Evolutionary conservation across 208 protist species (phyloP).

Genomic region (Endotrypanum monterogeii): DNA sequence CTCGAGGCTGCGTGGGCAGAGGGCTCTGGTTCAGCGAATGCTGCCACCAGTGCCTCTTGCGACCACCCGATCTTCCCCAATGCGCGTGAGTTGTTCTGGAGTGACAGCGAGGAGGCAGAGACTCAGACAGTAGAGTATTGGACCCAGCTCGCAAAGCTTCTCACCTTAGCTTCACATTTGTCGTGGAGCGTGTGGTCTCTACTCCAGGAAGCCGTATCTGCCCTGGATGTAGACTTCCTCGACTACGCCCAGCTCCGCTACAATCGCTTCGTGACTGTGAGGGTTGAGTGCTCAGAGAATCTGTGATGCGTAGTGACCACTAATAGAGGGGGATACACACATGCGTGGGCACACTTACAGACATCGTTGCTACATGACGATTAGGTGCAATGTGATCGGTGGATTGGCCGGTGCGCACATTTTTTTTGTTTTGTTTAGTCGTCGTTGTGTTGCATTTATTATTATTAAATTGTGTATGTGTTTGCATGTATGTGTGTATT

Average conservation of each 20-base stretch:
- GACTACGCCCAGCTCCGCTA: constrained; percentile 73
- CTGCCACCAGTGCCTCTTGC: background rate
- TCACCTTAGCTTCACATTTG: constrained; percentile 83
- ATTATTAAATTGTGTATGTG: too few species aligned
- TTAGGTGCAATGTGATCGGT: background rate
- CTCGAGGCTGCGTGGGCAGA: constrained; percentile 33
- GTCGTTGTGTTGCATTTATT: too few species aligned
- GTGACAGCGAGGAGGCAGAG: constrained; percentile 34
- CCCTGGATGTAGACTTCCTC: constrained; percentile 87
- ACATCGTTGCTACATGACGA: background rate
- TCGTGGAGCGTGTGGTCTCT: constrained; percentile 88
- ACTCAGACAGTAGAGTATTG: constrained; percentile 36
- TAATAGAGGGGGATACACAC: background rate
- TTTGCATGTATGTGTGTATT: too few species aligned
- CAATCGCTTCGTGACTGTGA: constrained; percentile 69
- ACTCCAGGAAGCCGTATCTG: constrained; percentile 88
- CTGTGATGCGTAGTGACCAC: constrained; percentile 5
- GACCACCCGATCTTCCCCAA: constrained; percentile 48
- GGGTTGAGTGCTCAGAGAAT: constrained; percentile 39
- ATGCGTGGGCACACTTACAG: too few species aligned
- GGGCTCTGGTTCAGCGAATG: background rate
- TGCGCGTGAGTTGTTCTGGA: constrained; percentile 56
- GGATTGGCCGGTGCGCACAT: background rate
- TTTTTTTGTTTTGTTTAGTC: too few species aligned
- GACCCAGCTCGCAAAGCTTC: constrained; percentile 66